Conservation (phyloP, 1,284 basidiomycete species). For the Microbotryum scabiosae region DNA sequence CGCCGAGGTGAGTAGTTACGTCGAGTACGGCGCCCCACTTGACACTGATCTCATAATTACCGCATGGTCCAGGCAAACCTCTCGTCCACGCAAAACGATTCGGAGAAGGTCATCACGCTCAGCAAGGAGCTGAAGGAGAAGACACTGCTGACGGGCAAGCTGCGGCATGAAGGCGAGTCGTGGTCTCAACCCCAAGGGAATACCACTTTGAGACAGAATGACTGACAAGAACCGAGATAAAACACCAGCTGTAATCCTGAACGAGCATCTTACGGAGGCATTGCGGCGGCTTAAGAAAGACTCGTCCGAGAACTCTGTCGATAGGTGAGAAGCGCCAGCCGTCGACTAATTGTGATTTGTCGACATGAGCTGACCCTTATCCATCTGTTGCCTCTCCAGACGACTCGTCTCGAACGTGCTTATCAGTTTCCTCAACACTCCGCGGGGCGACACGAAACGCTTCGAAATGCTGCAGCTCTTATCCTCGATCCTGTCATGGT, state of each 20-base stretch:
- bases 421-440: constrained; percentile 81
- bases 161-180: constrained; percentile 78
- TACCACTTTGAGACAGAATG: too few relatives aligned
- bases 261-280: constrained; percentile 95
- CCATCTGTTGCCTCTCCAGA: constrained; percentile 37
- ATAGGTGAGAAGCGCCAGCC: constrained; percentile 45
- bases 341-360: not conserved
- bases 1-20: constrained; percentile 59
- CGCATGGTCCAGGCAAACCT: constrained; percentile 42
- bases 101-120: constrained; percentile 57
- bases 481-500: constrained; percentile 81
- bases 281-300: constrained; percentile 81
- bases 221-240: too few relatives aligned
- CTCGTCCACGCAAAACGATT: constrained; percentile 62
- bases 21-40: too few relatives aligned
- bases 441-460: constrained; percentile 82
- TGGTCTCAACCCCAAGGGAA: not conserved
- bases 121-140: constrained; percentile 93
- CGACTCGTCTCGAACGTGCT: constrained; percentile 91
- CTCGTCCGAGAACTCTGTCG: constrained; percentile 79
- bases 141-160: constrained; percentile 77
- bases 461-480: constrained; percentile 93
- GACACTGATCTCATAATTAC: too few relatives aligned
- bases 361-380: not conserved
- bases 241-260: constrained; percentile 75